phyloP scores from a whole-genome alignment of 2,329 filamentous ascomycete genomes.

The Fusarium armeniacum region DNA sequence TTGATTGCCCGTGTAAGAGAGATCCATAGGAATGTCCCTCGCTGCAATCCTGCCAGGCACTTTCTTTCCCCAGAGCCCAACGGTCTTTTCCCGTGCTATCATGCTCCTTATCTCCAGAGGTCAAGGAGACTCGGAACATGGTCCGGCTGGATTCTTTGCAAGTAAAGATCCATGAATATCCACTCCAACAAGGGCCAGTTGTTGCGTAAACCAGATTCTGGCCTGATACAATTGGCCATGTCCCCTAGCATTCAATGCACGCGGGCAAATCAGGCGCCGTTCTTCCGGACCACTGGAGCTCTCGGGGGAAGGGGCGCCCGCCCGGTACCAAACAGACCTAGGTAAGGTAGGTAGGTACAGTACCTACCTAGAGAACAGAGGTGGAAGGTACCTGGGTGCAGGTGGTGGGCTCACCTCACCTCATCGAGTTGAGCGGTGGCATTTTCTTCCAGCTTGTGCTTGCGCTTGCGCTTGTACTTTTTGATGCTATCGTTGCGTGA shows the following conservation, averaged over 20 bases:
- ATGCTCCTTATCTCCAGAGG: slow-evolving; percentile 31
- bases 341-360: no score
- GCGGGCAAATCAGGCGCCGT: slow-evolving; percentile 48
- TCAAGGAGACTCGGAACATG: slow-evolving; percentile 10
- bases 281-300: slow-evolving; percentile 49
- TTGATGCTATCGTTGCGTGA: slow-evolving; percentile 38
- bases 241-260: slow-evolving; percentile 33
- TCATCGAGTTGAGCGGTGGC: slow-evolving; percentile 32
- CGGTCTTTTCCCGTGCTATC: slow-evolving; percentile 3
- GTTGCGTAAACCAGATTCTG: slow-evolving; percentile 50
- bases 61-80: slow-evolving; percentile 2
- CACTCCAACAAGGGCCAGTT: slow-evolving; percentile 17
- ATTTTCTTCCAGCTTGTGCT: slow-evolving; percentile 11
- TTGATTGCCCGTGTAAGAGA: slow-evolving; percentile 20
- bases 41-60: slow-evolving; percentile 13
- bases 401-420: slow-evolving; percentile 46
- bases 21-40: neutral
- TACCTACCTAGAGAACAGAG: slow-evolving; percentile 21
- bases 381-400: slow-evolving; percentile 27
- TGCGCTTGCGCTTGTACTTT: slow-evolving; percentile 16
- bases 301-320: slow-evolving; percentile 46
- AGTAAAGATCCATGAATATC: slow-evolving; percentile 15
- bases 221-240: slow-evolving; percentile 50
- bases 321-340: slow-evolving; percentile 31
- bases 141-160: slow-evolving; percentile 8